A percentile compares a stretch with the other conserved stretches of the same genome.
Evolutionary conservation across 371 early-diverging fungal genomes (phyloP).

Genomic region (Saksenaea oblongispora): DNA sequence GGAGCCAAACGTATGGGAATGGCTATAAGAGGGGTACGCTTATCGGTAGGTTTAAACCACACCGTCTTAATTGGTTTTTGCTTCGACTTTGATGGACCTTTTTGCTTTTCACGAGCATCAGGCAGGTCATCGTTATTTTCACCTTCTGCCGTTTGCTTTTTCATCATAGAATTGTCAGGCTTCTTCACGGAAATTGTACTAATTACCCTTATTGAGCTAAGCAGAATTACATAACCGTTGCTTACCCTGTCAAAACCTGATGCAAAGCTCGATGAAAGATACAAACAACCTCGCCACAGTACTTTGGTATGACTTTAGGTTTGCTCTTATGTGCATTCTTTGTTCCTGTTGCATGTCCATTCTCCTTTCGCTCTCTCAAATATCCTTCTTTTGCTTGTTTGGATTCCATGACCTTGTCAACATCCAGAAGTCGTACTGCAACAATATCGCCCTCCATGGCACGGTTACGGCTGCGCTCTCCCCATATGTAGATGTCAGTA

Average conservation of each 20-base stretch:
- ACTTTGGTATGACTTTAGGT: constrained; percentile 46
- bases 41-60: constrained; percentile 82
- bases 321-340: constrained; percentile 17
- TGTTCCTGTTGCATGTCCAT: constrained; percentile 5
- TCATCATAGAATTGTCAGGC: neutral
- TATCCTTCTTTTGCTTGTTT: constrained; percentile 35
- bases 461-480: constrained; percentile 70
- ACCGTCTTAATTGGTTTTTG: constrained; percentile 27
- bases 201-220: neutral
- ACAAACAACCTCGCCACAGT: constrained; percentile 61
- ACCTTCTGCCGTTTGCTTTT: neutral
- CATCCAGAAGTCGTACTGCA: constrained; percentile 65
- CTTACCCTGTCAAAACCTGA: constrained; percentile 53
- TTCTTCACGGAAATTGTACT: neutral
- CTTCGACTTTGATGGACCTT: neutral
- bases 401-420: constrained; percentile 46
- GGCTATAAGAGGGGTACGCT: constrained; percentile 28
- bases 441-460: constrained; percentile 84
- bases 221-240: neutral
- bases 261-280: constrained; percentile 48
- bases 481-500: constrained; percentile 72
- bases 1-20: constrained; percentile 63
- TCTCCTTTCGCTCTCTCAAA: neutral
- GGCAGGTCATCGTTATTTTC: neutral
- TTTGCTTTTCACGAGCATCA: neutral